Evolutionary conservation across 2,329 filamentous ascomycete species (phyloP).

Genomic region (Verticillium dahliae): DNA sequence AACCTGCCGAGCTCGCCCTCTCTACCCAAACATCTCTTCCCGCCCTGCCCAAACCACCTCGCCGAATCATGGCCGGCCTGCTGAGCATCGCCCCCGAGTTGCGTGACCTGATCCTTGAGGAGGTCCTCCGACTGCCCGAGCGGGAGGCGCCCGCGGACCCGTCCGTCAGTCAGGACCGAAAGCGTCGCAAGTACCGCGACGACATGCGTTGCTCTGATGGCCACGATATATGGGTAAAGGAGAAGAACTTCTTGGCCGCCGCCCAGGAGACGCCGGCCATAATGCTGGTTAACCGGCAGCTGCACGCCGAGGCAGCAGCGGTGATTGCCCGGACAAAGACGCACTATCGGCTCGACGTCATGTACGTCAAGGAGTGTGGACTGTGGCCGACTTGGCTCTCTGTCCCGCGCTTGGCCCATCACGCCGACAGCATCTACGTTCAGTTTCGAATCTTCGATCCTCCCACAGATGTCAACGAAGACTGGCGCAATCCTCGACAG

Average conservation of each 20-base stretch:
- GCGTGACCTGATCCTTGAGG: conserved; percentile 11
- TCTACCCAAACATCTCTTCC: background rate
- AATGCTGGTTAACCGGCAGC: conserved; percentile 11
- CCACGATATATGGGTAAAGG: conserved; percentile 12
- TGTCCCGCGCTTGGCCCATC: conserved; percentile 9
- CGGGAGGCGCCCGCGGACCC: conserved; percentile 6
- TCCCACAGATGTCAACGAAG: conserved; percentile 8
- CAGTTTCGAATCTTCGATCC: conserved; percentile 14
- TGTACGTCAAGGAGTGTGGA: conserved; percentile 14
- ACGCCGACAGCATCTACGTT: conserved; percentile 8
- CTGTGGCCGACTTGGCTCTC: conserved; percentile 14
- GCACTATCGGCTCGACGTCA: conserved; percentile 11
- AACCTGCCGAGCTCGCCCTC: conserved; percentile 1
- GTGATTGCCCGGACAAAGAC: conserved; percentile 6
- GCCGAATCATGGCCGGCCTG: conserved; percentile 7
- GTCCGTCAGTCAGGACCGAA: conserved; percentile 8
- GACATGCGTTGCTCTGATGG: conserved; percentile 10
- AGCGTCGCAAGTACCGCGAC: conserved; percentile 10
- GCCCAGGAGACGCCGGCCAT: background rate
- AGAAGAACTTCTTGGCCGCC: background rate
- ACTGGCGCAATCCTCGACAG: conserved; percentile 11
- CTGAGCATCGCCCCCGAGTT: conserved; percentile 10
- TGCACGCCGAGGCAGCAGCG: conserved; percentile 9
- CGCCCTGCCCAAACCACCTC: background rate
- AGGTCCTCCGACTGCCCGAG: conserved; percentile 8